Conservation (phyloP, 441 rosid genomes). For the Euphorbia celastroides region DNA sequence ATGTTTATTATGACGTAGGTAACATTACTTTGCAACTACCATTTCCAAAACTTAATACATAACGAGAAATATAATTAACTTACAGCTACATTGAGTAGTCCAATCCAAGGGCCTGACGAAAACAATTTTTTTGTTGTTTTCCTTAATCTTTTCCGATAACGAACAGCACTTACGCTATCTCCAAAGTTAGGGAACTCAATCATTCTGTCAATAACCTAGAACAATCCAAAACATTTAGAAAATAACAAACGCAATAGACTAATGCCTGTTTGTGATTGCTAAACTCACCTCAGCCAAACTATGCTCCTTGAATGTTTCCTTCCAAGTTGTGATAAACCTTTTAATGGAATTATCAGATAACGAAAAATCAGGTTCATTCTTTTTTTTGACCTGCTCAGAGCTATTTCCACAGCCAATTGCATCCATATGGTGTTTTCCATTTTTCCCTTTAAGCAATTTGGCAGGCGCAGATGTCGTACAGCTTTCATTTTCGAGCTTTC, state of each 20-base stretch:
- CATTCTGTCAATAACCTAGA: constrained; percentile 73
- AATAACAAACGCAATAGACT: not conserved
- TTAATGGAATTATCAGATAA: constrained; percentile 43
- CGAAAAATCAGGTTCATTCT: constrained; percentile 39
- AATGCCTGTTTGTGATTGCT: not conserved
- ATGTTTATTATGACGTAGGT: not conserved
- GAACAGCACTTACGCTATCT: constrained; percentile 28
- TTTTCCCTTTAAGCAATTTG: constrained; percentile 35
- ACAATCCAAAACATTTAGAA: constrained; percentile 9
- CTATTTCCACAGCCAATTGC: constrained; percentile 25
- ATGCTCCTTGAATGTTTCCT: constrained; percentile 65
- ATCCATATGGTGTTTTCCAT: constrained; percentile 18
- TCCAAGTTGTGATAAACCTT: constrained; percentile 79
- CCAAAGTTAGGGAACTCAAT: constrained; percentile 41
- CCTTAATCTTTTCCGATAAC: constrained; percentile 33
- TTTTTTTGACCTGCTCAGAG: constrained; percentile 20
- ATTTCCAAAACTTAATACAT: not conserved
- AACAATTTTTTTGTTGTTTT: constrained; percentile 39
- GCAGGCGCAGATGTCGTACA: constrained; percentile 30
- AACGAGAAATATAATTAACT: constrained; percentile 33
- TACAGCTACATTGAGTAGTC: constrained; percentile 89
- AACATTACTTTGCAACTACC: not conserved
- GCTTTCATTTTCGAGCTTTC: constrained; percentile 39
- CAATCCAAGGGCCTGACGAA: constrained; percentile 58
- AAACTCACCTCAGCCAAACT: constrained; percentile 44